phyloP scores from a whole-genome alignment of 257 asterid genomes.

The Handroanthus guayacan region DNA sequence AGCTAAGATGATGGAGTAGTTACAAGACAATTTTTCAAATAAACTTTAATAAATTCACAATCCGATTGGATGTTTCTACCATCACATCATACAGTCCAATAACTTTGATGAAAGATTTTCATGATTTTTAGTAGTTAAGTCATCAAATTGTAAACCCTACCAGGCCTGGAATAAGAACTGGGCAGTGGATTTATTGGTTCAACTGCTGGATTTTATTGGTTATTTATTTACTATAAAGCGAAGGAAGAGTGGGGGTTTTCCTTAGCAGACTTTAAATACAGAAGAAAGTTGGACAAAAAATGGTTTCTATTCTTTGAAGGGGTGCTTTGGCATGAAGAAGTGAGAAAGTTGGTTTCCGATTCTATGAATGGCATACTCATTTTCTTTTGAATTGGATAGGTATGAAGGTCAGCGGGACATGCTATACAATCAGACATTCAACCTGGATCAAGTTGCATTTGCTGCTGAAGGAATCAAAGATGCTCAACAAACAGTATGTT shows the following conservation, averaged over 20 bases:
- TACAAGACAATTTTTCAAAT: background rate
- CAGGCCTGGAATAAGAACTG: background rate
- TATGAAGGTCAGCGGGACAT: constrained; percentile 98
- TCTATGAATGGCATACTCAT: constrained; percentile 10
- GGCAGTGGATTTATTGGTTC: background rate
- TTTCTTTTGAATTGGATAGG: constrained; percentile 53
- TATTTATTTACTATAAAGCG: too few relatives aligned
- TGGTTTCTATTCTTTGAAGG: background rate
- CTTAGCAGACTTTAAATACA: background rate
- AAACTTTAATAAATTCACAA: background rate
- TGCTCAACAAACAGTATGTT: constrained; percentile 97
- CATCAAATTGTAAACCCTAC: too few relatives aligned
- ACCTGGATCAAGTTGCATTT: constrained; percentile 95
- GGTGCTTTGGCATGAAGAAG: constrained; percentile 2
- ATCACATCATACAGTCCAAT: too few relatives aligned
- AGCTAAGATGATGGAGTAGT: background rate
- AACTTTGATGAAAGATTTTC: too few relatives aligned
- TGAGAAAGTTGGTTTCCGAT: background rate
- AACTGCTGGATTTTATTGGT: background rate
- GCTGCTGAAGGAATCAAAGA: constrained; percentile 98
- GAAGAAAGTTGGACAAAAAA: background rate
- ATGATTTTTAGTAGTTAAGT: too few relatives aligned
- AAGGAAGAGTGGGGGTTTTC: background rate
- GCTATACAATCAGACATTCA: constrained; percentile 94
- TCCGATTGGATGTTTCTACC: background rate